phyloP scores from a whole-genome alignment of 2,329 filamentous ascomycete species.

The Colletotrichum eremochloae region DNA sequence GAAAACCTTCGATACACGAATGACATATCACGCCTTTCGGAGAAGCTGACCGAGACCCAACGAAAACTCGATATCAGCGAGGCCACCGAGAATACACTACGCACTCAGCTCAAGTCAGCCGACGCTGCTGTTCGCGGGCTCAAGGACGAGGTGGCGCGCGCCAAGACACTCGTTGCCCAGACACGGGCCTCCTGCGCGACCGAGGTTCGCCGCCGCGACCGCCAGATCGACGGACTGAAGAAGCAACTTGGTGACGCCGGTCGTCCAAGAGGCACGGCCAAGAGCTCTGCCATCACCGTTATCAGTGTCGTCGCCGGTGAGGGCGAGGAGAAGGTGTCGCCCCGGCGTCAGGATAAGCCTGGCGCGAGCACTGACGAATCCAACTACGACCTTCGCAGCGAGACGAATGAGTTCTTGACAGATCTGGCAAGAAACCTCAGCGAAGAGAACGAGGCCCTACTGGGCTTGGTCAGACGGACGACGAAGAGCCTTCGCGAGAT shows the following conservation, averaged over 20 bases:
- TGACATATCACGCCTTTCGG: constrained; percentile 72
- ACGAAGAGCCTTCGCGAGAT: constrained; percentile 79
- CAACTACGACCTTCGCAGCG: constrained; percentile 80
- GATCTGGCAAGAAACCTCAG: constrained; percentile 85
- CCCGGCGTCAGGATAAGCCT: constrained; percentile 42
- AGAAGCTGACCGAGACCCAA: constrained; percentile 67
- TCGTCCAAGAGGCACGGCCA: constrained; percentile 70
- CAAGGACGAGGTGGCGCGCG: constrained; percentile 84
- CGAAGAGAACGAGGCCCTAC: constrained; percentile 90
- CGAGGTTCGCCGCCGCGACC: constrained; percentile 90
- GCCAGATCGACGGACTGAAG: constrained; percentile 90
- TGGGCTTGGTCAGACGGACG: constrained; percentile 78
- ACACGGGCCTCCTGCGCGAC: constrained; percentile 89
- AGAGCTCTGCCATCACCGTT: constrained; percentile 66
- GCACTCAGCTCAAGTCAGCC: constrained; percentile 77
- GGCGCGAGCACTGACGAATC: constrained; percentile 58
- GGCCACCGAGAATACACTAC: constrained; percentile 78
- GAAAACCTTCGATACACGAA: constrained; percentile 81
- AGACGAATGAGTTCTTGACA: constrained; percentile 93
- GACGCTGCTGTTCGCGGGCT: constrained; percentile 81
- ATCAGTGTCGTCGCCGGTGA: constrained; percentile 70
- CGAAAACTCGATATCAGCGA: constrained; percentile 71
- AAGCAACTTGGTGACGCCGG: constrained; percentile 82
- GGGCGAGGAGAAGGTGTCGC: constrained; percentile 61
- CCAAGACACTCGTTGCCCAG: constrained; percentile 85